Evolutionary conservation across 2,329 filamentous ascomycete species (phyloP).

Genomic region (Lasiodiplodia gonubiensis): DNA sequence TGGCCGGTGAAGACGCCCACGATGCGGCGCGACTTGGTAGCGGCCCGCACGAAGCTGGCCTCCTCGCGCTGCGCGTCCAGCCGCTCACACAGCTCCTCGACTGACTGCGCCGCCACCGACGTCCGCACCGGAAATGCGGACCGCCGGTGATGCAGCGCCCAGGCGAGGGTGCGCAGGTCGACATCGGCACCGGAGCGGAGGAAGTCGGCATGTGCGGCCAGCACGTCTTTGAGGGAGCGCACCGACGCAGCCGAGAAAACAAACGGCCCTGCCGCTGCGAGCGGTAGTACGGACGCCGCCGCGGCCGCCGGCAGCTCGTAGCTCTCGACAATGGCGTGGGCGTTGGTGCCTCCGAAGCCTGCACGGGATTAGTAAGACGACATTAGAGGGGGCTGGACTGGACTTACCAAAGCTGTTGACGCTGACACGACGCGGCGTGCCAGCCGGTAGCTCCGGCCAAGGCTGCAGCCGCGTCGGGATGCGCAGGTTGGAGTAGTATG

Average conservation of each 20-base stretch:
- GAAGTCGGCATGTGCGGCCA: too few species aligned
- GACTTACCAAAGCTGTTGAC: constrained; percentile 31
- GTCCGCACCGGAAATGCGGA: too few species aligned
- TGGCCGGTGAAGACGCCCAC: constrained; percentile 52
- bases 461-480: constrained; percentile 24
- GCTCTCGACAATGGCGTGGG: constrained; percentile 29
- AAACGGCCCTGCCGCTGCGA: constrained; percentile 1
- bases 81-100: neutral
- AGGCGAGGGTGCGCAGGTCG: too few species aligned
- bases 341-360: constrained; percentile 31
- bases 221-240: too few species aligned
- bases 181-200: too few species aligned
- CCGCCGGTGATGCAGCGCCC: too few species aligned
- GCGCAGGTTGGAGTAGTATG: constrained; percentile 25
- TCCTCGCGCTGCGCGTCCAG: constrained; percentile 6
- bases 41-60: neutral
- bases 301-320: constrained; percentile 6
- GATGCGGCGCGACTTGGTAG: neutral
- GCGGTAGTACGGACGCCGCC: constrained; percentile 28
- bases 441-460: constrained; percentile 28
- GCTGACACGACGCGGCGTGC: constrained; percentile 25
- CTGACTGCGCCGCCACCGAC: too few species aligned
- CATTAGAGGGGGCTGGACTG: too few species aligned
- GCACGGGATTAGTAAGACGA: too few species aligned
- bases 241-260: neutral